These are phyloP conservation scores for Hymenoscyphus occultus DNA, from an alignment of 2,329 filamentous ascomycete species.

Conservation along the genomic window DNA sequence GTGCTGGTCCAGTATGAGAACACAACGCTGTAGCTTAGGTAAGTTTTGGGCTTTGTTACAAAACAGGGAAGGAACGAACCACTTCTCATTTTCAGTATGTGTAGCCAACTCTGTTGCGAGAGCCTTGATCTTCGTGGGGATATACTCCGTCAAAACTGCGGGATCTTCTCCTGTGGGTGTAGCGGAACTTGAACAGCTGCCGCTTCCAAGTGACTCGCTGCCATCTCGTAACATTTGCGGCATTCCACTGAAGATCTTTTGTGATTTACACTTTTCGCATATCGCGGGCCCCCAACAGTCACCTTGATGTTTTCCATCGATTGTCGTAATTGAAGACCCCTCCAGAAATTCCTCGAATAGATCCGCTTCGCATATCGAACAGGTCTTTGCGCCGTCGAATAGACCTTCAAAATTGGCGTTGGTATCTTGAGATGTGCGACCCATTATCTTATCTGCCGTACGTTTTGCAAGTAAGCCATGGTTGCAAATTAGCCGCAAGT, in stretches of 20 bases:
- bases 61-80: not conserved
- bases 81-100: not conserved
- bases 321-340: not conserved
- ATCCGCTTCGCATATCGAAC: not conserved
- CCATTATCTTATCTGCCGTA: not conserved
- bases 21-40: not conserved
- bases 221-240: not conserved
- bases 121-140: conserved; percentile 8
- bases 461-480: conserved; percentile 9
- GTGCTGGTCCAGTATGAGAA: conserved; percentile 10
- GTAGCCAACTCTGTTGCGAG: not conserved
- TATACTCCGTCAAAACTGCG: not conserved
- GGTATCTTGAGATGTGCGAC: not conserved
- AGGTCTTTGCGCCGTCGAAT: not conserved
- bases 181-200: not conserved
- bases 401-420: not conserved
- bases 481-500: conserved; percentile 12
- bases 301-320: not conserved
- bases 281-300: not conserved
- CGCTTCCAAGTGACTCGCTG: not conserved
- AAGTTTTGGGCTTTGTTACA: not conserved
- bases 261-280: not conserved
- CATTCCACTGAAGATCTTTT: not conserved
- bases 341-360: conserved; percentile 1
- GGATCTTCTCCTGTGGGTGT: not conserved